Percentiles rank a stretch among this genome's conserved stretches.
These are phyloP conservation scores for Penicillium egyptiacum DNA, from an alignment of 495 filamentous ascomycete genomes.

Conservation along the genomic window DNA sequence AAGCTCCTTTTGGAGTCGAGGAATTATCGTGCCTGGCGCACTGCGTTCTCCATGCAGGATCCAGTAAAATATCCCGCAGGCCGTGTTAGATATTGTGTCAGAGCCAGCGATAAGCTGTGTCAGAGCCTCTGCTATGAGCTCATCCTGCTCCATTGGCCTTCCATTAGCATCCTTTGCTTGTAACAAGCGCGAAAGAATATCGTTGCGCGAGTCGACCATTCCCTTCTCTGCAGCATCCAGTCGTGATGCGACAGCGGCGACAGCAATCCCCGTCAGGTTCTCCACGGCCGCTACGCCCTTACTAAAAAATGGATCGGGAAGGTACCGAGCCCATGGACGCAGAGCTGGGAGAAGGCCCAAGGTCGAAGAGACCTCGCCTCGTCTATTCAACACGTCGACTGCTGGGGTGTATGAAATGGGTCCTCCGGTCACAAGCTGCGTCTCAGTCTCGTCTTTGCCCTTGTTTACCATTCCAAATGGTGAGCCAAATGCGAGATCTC, in stretches of 20 bases:
- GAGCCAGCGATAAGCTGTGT: conserved; percentile 80
- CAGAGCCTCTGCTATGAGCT: conserved; percentile 75
- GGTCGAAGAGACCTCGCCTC: conserved; percentile 41
- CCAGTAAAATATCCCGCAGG: conserved; percentile 73
- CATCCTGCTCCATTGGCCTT: conserved; percentile 61
- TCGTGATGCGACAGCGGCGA: conserved; percentile 67
- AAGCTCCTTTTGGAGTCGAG: conserved; percentile 65
- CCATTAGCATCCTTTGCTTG: conserved; percentile 76
- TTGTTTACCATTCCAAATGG: conserved; percentile 45
- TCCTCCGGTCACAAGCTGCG: conserved; percentile 28
- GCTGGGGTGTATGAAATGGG: conserved; percentile 36
- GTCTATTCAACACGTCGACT: conserved; percentile 39
- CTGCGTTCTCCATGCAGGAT: conserved; percentile 45
- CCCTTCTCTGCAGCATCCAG: conserved; percentile 54
- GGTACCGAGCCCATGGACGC: conserved; percentile 37
- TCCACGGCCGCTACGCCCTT: conserved; percentile 39
- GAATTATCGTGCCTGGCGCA: conserved; percentile 58
- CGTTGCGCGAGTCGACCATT: conserved; percentile 49
- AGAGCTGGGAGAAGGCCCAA: conserved; percentile 37
- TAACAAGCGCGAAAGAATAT: conserved; percentile 73
- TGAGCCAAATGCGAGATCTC: conserved; percentile 37
- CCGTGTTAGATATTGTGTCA: conserved; percentile 78
- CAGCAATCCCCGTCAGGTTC: conserved; percentile 54
- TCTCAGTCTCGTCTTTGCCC: conserved; percentile 49
- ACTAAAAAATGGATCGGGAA: conserved; percentile 43